Evolutionary conservation across 139 green algal genomes (phyloP).

Genomic region (Auxenochlorella pyrenoidosa): DNA sequence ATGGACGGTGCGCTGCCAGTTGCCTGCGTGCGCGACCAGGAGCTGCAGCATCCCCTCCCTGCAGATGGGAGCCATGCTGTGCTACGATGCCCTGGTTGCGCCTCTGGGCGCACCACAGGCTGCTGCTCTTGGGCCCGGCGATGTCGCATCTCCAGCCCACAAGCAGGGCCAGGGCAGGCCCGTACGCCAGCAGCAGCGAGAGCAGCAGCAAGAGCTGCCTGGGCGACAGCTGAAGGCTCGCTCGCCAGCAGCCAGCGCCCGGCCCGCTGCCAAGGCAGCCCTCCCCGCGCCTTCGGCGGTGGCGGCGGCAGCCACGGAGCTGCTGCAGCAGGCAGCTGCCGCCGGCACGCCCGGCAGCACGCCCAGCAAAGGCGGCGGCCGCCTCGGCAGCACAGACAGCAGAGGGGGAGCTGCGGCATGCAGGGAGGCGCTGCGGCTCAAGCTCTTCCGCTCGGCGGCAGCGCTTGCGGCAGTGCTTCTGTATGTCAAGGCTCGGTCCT

Average conservation of each 20-base stretch:
- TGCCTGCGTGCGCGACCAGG: neutral
- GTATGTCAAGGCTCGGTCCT: slow-evolving; percentile 61
- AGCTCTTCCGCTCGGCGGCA: slow-evolving; percentile 46
- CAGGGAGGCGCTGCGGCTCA: neutral
- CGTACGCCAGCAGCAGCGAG: neutral
- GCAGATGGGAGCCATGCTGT: slow-evolving; percentile 61
- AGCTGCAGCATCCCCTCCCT: neutral
- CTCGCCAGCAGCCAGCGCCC: neutral
- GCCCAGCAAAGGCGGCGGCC: neutral
- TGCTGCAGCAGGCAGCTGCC: slow-evolving; percentile 7
- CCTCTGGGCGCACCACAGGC: slow-evolving; percentile 12
- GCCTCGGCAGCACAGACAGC: no score
- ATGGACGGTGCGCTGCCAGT: no score
- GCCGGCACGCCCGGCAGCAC: neutral
- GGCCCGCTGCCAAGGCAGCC: neutral
- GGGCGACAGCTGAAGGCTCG: neutral
- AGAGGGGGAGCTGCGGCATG: neutral
- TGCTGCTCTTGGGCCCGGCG: neutral
- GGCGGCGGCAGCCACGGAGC: slow-evolving; percentile 10
- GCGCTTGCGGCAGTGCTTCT: slow-evolving; percentile 39
- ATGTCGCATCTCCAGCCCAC: neutral
- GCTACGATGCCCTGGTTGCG: slow-evolving; percentile 65
- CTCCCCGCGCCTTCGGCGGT: neutral
- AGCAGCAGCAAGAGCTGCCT: neutral
- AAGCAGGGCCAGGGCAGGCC: neutral